These are phyloP conservation scores for Decorospora gaudefroyi DNA, from an alignment of 2,329 filamentous ascomycete genomes.

Conservation along the genomic window DNA sequence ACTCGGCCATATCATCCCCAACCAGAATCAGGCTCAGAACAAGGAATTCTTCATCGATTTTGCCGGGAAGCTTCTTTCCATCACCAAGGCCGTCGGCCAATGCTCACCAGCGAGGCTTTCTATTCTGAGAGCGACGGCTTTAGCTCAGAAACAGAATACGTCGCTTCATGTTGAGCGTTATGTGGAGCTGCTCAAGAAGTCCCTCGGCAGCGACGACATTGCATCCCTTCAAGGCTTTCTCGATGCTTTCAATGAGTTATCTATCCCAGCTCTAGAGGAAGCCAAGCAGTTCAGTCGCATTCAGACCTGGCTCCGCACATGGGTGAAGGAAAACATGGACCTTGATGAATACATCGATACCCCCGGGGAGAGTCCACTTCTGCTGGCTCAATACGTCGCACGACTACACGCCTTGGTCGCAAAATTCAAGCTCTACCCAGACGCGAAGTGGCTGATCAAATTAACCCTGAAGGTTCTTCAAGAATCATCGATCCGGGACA, in stretches of 20 bases:
- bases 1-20: conserved; percentile 39
- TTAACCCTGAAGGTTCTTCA: conserved; percentile 30
- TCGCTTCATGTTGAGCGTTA: conserved; percentile 32
- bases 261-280: conserved; percentile 22
- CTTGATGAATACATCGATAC: conserved; percentile 25
- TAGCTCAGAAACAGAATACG: conserved; percentile 28
- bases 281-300: conserved; percentile 22
- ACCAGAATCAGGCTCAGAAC: conserved; percentile 43
- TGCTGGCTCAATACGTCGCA: conserved; percentile 25
- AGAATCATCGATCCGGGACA: conserved; percentile 15
- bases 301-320: conserved; percentile 26
- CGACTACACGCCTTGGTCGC: conserved; percentile 28
- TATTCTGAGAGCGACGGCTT: conserved; percentile 32
- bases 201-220: conserved; percentile 19
- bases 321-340: conserved; percentile 28
- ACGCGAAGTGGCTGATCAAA: conserved; percentile 26
- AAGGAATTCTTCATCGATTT: conserved; percentile 39
- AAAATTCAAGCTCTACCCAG: conserved; percentile 32
- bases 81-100: conserved; percentile 26
- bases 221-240: conserved; percentile 24
- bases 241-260: conserved; percentile 38
- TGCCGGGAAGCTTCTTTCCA: conserved; percentile 24
- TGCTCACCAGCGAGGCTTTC: conserved; percentile 32
- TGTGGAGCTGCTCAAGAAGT: conserved; percentile 27
- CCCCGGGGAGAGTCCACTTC: conserved; percentile 9